These are phyloP conservation scores for Solanum paucissectum DNA, from an alignment of 257 asterid genomes.

Conservation along the genomic window DNA sequence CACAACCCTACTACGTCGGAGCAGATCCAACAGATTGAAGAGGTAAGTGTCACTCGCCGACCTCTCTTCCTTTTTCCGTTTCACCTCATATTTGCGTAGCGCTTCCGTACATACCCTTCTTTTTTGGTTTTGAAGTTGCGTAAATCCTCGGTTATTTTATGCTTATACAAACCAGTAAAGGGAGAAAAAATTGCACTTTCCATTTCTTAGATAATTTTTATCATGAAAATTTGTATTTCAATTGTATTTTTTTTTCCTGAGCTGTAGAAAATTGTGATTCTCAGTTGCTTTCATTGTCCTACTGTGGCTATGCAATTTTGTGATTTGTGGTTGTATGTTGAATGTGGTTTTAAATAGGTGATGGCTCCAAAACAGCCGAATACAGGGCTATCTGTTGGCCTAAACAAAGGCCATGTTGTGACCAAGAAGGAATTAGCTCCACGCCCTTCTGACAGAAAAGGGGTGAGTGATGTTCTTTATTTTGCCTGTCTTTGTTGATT, in stretches of 20 bases:
- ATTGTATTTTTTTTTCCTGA: not conserved
- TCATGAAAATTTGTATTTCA: not conserved
- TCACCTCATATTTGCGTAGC: not conserved
- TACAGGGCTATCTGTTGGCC: conserved; percentile 36
- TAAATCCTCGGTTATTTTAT: not conserved
- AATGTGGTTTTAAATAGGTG: conserved; percentile 1
- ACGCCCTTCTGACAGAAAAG: conserved; percentile 42
- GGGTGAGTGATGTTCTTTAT: conserved; percentile 17
- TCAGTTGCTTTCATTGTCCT: not conserved
- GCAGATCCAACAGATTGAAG: not conserved
- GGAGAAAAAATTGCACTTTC: not conserved
- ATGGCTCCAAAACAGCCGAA: conserved; percentile 45
- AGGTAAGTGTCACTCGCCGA: not conserved
- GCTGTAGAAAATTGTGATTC: not conserved
- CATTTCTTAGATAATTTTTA: not conserved
- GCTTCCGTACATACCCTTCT: not conserved
- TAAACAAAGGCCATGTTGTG: conserved; percentile 42
- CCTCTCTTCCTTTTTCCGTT: not conserved
- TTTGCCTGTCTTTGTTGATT: not conserved
- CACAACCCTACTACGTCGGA: not conserved
- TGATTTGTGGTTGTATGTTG: not conserved
- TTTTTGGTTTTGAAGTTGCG: not conserved
- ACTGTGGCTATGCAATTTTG: not conserved
- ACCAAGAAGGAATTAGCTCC: conserved; percentile 39
- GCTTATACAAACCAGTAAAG: not conserved